Percentiles rank a stretch among this genome's conserved stretches.
phyloP scores from a whole-genome alignment of 306 rosid genomes.

The Elaeagnus macrophylla region DNA sequence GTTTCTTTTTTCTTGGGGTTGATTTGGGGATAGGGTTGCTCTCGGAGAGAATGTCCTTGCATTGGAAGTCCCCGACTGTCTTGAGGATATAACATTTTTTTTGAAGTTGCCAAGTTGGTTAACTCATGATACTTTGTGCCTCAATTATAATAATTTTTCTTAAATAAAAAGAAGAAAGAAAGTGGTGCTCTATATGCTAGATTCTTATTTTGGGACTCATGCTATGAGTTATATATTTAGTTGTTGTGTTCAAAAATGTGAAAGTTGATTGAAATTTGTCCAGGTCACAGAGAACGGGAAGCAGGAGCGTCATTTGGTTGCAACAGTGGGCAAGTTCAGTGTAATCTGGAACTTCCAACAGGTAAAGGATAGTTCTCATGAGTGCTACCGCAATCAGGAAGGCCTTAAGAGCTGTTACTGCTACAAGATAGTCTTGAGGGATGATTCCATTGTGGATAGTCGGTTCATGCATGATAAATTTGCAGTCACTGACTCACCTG shows the following conservation, averaged over 20 bases:
- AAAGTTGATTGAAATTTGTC: constrained; percentile 4
- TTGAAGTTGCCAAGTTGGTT: too few species aligned
- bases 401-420: constrained; percentile 97
- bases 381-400: constrained; percentile 79
- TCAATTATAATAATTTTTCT: too few species aligned
- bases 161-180: too few species aligned
- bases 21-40: too few species aligned
- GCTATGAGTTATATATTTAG: not conserved
- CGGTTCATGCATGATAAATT: constrained; percentile 94
- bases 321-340: constrained; percentile 95
- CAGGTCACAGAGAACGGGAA: constrained; percentile 94
- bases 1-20: too few species aligned
- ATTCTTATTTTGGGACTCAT: not conserved
- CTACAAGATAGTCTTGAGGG: constrained; percentile 90
- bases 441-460: constrained; percentile 90
- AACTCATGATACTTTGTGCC: too few species aligned
- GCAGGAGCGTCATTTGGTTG: constrained; percentile 95
- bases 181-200: not conserved
- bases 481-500: constrained; percentile 86
- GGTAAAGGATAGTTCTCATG: constrained; percentile 82
- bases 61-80: too few species aligned
- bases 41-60: too few species aligned
- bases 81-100: too few species aligned
- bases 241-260: not conserved
- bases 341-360: constrained; percentile 98